Percentiles rank a stretch among this genome's conserved stretches.
phyloP scores from a whole-genome alignment of 108 stramenopile species.

The Nitzschia sp. region DNA sequence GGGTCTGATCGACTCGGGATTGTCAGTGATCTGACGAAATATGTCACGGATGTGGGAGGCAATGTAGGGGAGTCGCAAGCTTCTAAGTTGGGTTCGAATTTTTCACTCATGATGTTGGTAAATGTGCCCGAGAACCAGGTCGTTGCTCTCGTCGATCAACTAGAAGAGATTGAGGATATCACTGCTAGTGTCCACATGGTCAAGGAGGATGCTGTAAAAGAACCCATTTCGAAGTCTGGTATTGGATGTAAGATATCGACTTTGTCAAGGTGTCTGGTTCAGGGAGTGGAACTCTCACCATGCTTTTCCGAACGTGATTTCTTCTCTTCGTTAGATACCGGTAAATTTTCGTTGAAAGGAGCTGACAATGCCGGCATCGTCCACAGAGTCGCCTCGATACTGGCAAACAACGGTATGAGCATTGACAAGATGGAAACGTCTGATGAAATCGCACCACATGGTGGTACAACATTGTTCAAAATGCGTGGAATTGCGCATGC shows the following conservation, averaged over 20 bases:
- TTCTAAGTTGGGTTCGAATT: slow-evolving; percentile 61
- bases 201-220: not conserved
- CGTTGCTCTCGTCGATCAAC: slow-evolving; percentile 28
- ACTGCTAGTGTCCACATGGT: not conserved
- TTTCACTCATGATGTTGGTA: slow-evolving; percentile 77
- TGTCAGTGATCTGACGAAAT: slow-evolving; percentile 65
- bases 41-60: slow-evolving; percentile 64
- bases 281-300: slow-evolving; percentile 1
- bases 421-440: slow-evolving; percentile 73
- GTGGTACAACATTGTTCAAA: slow-evolving; percentile 39
- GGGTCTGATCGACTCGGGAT: slow-evolving; percentile 74
- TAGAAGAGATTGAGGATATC: slow-evolving; percentile 16
- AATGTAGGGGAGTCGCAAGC: slow-evolving; percentile 74
- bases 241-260: slow-evolving; percentile 1
- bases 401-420: slow-evolving; percentile 56
- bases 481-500: slow-evolving; percentile 62
- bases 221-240: not conserved
- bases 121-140: slow-evolving; percentile 41
- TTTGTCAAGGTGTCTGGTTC: not conserved
- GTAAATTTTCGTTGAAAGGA: slow-evolving; percentile 34
- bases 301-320: no score
- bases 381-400: slow-evolving; percentile 62
- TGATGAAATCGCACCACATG: slow-evolving; percentile 52
- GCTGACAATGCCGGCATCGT: slow-evolving; percentile 82
- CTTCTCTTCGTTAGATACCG: slow-evolving; percentile 15